These are phyloP conservation scores for Venturia nashicola DNA, from an alignment of 2,329 filamentous ascomycete genomes.

Conservation along the genomic window DNA sequence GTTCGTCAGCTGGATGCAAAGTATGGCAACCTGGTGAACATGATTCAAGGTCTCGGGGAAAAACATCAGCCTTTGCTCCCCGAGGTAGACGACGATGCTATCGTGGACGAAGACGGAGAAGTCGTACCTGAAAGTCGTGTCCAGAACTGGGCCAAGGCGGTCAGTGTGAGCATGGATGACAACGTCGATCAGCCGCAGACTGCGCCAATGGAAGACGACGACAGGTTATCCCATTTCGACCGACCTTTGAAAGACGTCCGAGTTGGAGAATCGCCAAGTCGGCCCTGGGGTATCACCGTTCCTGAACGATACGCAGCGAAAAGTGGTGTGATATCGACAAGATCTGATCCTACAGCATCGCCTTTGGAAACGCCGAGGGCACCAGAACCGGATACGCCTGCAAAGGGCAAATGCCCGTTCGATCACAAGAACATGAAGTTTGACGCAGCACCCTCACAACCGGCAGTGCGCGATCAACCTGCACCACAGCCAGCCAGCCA, in stretches of 20 bases:
- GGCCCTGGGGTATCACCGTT: constrained; percentile 85
- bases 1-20: constrained; percentile 85
- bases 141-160: constrained; percentile 72
- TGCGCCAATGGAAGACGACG: constrained; percentile 36
- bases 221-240: constrained; percentile 66
- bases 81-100: constrained; percentile 36
- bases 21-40: constrained; percentile 81
- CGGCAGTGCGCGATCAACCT: not conserved
- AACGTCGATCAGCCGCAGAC: constrained; percentile 27
- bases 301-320: constrained; percentile 39
- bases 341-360: constrained; percentile 27
- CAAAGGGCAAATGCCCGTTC: constrained; percentile 12
- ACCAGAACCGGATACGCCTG: constrained; percentile 12
- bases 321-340: constrained; percentile 18
- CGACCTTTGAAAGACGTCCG: constrained; percentile 76
- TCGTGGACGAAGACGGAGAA: constrained; percentile 28
- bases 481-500: not conserved
- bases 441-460: not conserved
- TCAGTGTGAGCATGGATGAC: constrained; percentile 45
- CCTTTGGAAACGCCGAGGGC: constrained; percentile 28
- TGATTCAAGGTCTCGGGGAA: constrained; percentile 82
- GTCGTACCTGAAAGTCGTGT: constrained; percentile 41
- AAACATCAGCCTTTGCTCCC: constrained; percentile 84
- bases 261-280: constrained; percentile 85
- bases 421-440: constrained; percentile 8